phyloP scores from a whole-genome alignment of 1,284 basidiomycete species.

The Flammula alnicola region DNA sequence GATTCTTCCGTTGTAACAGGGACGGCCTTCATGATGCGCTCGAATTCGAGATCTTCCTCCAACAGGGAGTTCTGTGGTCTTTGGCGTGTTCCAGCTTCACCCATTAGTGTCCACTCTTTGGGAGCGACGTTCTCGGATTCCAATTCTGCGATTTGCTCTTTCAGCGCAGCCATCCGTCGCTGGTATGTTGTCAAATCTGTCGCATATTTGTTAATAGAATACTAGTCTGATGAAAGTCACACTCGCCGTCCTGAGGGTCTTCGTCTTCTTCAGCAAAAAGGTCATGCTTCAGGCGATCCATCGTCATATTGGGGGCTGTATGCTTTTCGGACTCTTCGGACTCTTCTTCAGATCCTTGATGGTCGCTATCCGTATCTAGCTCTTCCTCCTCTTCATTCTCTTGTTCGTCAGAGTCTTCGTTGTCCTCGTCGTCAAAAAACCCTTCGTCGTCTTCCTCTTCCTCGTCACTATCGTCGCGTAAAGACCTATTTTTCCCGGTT shows the following conservation, averaged over 20 bases:
- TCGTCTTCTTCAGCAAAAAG: conserved; percentile 71
- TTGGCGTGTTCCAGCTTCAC: conserved; percentile 83
- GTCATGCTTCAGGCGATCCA: conserved; percentile 68
- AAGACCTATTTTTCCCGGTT: conserved; percentile 59
- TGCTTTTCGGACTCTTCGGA: conserved; percentile 30
- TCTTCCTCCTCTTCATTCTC: conserved; percentile 32
- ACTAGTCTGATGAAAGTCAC: conserved; percentile 1
- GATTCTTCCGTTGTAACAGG: conserved; percentile 92
- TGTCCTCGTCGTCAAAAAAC: conserved; percentile 30
- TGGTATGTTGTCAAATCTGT: conserved; percentile 64
- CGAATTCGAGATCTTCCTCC: conserved; percentile 95
- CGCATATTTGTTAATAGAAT: conserved; percentile 18
- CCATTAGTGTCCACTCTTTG: conserved; percentile 91
- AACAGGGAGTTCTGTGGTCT: conserved; percentile 93
- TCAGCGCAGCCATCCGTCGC: conserved; percentile 61
- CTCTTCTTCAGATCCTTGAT: conserved; percentile 29
- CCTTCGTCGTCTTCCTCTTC: conserved; percentile 38
- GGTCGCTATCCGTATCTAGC: conserved; percentile 26
- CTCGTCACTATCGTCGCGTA: conserved; percentile 41
- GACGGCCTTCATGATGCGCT: conserved; percentile 84
- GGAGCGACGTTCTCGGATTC: conserved; percentile 74
- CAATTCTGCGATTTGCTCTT: conserved; percentile 70
- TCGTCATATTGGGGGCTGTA: conserved; percentile 39
- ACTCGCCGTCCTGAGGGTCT: conserved; percentile 41
- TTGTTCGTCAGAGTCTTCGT: conserved; percentile 30